Evolutionary conservation across 1,284 basidiomycete species (phyloP).

Genomic region (Xerocomus minutiporus): DNA sequence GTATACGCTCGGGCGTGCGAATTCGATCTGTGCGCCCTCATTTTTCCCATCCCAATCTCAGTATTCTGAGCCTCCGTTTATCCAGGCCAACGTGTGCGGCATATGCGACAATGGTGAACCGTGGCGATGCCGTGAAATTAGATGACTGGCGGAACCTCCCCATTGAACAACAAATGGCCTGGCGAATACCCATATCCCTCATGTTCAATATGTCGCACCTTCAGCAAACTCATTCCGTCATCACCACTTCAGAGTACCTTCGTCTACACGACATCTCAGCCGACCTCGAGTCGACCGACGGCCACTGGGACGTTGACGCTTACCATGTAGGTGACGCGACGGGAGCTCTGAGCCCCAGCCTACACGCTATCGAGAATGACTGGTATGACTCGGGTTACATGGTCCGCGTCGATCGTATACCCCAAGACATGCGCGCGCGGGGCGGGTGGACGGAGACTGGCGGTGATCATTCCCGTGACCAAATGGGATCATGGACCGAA

Average conservation of each 20-base stretch:
- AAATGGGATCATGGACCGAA: too few relatives aligned
- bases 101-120: conserved; percentile 39
- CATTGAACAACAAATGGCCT: conserved; percentile 40
- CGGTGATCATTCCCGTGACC: too few relatives aligned
- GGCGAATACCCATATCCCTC: conserved; percentile 35
- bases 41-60: neutral
- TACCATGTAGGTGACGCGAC: too few relatives aligned
- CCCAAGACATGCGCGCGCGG: too few relatives aligned
- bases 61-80: neutral
- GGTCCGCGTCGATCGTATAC: too few relatives aligned
- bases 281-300: conserved; percentile 22
- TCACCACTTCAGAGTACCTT: conserved; percentile 41
- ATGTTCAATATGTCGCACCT: conserved; percentile 48
- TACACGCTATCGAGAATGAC: too few relatives aligned
- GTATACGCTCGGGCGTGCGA: conserved; percentile 42
- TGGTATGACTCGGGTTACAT: too few relatives aligned
- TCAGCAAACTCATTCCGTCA: conserved; percentile 35
- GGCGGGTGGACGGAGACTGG: too few relatives aligned
- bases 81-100: conserved; percentile 33
- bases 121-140: conserved; percentile 33
- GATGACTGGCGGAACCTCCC: conserved; percentile 41
- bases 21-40: conserved; percentile 30
- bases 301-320: too few relatives aligned
- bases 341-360: too few relatives aligned
- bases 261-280: conserved; percentile 36